Evolutionary conservation across 2,329 filamentous ascomycete genomes (phyloP), one percentile per base, ranked within the genome.

Genomic region (Magnaporthiopsis incrustans): DNA sequence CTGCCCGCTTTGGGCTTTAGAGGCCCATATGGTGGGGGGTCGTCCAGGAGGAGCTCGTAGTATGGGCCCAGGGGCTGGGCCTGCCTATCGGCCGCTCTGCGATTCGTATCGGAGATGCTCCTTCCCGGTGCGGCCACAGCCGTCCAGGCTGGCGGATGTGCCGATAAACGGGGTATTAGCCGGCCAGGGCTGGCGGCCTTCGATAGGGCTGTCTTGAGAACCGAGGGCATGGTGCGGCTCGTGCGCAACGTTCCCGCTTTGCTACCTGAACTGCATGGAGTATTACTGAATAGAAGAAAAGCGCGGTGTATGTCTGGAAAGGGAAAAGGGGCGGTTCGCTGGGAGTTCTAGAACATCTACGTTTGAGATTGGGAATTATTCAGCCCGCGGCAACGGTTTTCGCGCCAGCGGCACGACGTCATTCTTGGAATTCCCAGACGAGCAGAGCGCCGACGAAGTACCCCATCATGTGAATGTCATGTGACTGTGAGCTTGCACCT

Each of bases 21-120:
- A 4, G 44, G 11, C 22, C 44, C 18, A 25, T 61, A 57, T 1
- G 77, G 77, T 11, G 77, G 74, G 0, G 81, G 80, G 5, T 74
- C 75, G 61, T 78, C 75, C 59, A 87, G 77, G 30, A 88, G 79
- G n/a, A 77, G 73, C 67, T 85, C 79, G 73, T 88, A 88, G 75
- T 85, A 88, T 53, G 76, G 72, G 0, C 85, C 85, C 0, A 86
- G 75, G 0, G 85, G 83, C 22, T 76, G 74, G n/a, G 75, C 77
- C 68, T 82, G 80, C 64, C 78, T 71, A 50, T 72, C 70, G 33
- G 66, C 26, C 27, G 60, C 22, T 1, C 18, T 10, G 15, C 18
- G 38, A 10, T 44, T 32, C 2, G 12, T 25, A n/a, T 27, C 35
- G 30, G 60, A 61, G 26, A 53, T 22, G 26, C 15, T 30, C 60